A percentile compares a stretch with the other conserved stretches of the same genome.
These are phyloP conservation scores for Penicillium psychrosexuale DNA, from an alignment of 2,329 filamentous ascomycete species.

Conservation along the genomic window DNA sequence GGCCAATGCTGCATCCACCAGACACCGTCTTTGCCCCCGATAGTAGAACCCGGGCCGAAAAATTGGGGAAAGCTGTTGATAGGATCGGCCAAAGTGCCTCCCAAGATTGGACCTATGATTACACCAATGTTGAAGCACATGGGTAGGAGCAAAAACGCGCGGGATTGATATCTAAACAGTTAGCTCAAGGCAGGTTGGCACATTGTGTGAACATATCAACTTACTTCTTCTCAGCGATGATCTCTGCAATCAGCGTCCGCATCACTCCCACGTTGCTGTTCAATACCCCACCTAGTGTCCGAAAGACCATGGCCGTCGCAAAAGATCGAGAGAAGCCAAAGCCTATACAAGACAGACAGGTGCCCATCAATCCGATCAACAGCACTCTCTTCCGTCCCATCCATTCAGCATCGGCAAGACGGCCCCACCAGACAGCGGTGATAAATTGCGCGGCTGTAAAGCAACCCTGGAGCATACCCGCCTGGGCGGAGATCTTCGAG, in stretches of 20 bases:
- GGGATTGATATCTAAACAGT: slow-evolving; percentile 42
- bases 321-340: slow-evolving; percentile 69
- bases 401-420: slow-evolving; percentile 61
- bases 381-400: slow-evolving; percentile 75
- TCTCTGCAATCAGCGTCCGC: slow-evolving; percentile 71
- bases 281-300: slow-evolving; percentile 62
- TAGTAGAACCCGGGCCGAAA: slow-evolving; percentile 58
- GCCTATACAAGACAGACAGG: slow-evolving; percentile 61
- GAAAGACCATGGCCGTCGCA: slow-evolving; percentile 60
- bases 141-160: slow-evolving; percentile 58
- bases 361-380: slow-evolving; percentile 71
- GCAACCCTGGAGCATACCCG: slow-evolving; percentile 71
- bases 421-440: slow-evolving; percentile 79
- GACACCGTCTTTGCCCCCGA: slow-evolving; percentile 58
- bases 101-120: slow-evolving; percentile 58
- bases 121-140: slow-evolving; percentile 69
- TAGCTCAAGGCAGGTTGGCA: not conserved
- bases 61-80: slow-evolving; percentile 58
- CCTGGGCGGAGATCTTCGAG: slow-evolving; percentile 69
- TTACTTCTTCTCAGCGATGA: slow-evolving; percentile 66
- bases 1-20: slow-evolving; percentile 65
- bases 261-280: slow-evolving; percentile 74
- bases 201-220: slow-evolving; percentile 5
- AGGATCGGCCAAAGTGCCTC: slow-evolving; percentile 67
- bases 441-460: slow-evolving; percentile 81